A percentile compares a stretch with the other conserved stretches of the same genome.
Evolutionary conservation across 1,284 basidiomycete genomes (phyloP).

Genomic region (Trichosporon sp.): DNA sequence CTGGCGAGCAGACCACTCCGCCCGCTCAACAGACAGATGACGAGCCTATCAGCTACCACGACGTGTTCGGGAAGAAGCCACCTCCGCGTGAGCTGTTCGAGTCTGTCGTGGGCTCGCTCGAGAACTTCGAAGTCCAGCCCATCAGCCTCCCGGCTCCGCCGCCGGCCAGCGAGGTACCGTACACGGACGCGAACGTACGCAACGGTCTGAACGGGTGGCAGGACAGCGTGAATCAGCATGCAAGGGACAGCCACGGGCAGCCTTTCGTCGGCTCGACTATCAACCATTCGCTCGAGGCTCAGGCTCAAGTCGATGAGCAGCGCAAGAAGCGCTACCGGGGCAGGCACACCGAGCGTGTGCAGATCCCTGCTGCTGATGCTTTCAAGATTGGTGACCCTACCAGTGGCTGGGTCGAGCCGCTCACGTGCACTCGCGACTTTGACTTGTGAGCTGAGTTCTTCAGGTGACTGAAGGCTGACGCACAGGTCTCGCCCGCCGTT

Average conservation of each 20-base stretch:
- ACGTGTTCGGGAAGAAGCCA: background rate
- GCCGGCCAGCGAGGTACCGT: background rate
- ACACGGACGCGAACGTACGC: conserved; percentile 1
- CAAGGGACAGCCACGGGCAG: conserved; percentile 10
- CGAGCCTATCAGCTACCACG: background rate
- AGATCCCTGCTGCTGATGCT: conserved; percentile 21
- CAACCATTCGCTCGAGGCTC: background rate
- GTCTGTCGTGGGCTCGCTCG: conserved; percentile 3
- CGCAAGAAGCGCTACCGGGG: background rate
- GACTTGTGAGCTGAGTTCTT: conserved; percentile 22
- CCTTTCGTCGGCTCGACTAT: conserved; percentile 2
- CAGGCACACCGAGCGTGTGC: background rate
- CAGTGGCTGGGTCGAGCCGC: conserved; percentile 30
- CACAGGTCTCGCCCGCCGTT: conserved; percentile 34
- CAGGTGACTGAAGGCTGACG: conserved; percentile 6
- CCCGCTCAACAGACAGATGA: background rate
- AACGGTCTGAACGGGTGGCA: conserved; percentile 10
- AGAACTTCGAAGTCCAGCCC: conserved; percentile 1
- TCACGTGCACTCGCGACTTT: conserved; percentile 21
- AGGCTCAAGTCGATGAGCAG: background rate
- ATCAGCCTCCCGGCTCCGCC: conserved; percentile 4
- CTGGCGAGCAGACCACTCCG: background rate
- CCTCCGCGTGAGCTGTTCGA: background rate
- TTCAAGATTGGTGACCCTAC: conserved; percentile 32
- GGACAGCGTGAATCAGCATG: background rate